Percentiles rank a stretch among this genome's conserved stretches.
Conservation (phyloP, 805 yeast genomes). For the Starmerella stellata region DNA sequence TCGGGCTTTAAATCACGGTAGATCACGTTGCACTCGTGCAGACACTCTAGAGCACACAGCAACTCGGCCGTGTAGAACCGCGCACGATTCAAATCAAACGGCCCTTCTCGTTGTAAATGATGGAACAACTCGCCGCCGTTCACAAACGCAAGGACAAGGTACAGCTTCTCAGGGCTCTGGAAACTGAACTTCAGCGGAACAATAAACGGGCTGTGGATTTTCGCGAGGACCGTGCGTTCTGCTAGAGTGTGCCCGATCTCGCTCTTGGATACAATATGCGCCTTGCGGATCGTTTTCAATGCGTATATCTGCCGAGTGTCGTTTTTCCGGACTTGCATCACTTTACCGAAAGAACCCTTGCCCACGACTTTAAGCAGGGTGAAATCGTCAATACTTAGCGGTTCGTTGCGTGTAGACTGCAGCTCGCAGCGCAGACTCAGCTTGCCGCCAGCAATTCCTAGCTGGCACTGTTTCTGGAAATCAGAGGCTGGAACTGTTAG, state of each 20-base stretch:
- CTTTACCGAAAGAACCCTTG: constrained; percentile 95
- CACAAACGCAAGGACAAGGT: constrained; percentile 76
- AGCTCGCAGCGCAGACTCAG: constrained; percentile 15
- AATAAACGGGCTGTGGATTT: constrained; percentile 84
- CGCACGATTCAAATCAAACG: constrained; percentile 72
- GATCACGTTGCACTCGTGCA: constrained; percentile 80
- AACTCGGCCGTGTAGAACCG: constrained; percentile 90
- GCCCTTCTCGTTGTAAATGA: constrained; percentile 80
- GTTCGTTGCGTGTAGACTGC: constrained; percentile 25
- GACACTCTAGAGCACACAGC: constrained; percentile 76
- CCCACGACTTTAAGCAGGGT: constrained; percentile 89
- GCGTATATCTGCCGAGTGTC: constrained; percentile 94
- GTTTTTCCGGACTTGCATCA: constrained; percentile 92
- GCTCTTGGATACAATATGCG: constrained; percentile 81
- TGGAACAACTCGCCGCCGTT: constrained; percentile 95
- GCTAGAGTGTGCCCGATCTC: constrained; percentile 95
- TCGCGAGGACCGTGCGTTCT: constrained; percentile 85
- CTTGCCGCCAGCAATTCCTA: constrained; percentile 18
- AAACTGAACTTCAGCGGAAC: constrained; percentile 92
- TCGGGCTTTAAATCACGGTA: constrained; percentile 95
- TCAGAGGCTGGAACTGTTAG: constrained; percentile 8
- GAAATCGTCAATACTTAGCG: constrained; percentile 75
- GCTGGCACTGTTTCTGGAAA: constrained; percentile 24
- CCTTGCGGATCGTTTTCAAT: constrained; percentile 77
- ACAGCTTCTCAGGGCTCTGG: constrained; percentile 90